phyloP scores from a whole-genome alignment of 1,139 yeast genomes.

The Candida sp. region DNA sequence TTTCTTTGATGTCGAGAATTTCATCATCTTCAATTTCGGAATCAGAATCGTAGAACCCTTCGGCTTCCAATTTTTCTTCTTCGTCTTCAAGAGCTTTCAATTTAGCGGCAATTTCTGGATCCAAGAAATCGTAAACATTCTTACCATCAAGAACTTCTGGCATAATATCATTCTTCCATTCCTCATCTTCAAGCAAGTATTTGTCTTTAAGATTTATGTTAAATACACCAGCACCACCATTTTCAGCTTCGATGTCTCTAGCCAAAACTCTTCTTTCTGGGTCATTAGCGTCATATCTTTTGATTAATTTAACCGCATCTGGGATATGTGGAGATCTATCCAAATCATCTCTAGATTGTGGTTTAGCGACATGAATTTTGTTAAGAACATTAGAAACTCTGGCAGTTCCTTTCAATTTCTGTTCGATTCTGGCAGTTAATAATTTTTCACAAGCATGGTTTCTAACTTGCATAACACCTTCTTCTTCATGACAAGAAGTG shows the following conservation, averaged over 20 bases:
- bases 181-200: conserved; percentile 89
- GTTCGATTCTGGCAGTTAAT: conserved; percentile 93
- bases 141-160: conserved; percentile 96
- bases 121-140: conserved; percentile 96
- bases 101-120: conserved; percentile 91
- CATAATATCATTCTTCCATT: conserved; percentile 97
- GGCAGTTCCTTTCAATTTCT: conserved; percentile 90
- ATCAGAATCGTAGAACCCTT: conserved; percentile 95
- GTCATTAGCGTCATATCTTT: conserved; percentile 73
- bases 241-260: conserved; percentile 86
- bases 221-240: conserved; percentile 99
- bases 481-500: conserved; percentile 92
- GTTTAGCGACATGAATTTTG: conserved; percentile 93
- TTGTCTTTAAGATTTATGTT: conserved; percentile 91
- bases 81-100: conserved; percentile 95
- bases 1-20: conserved; percentile 69
- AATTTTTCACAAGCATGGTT: conserved; percentile 97
- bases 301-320: conserved; percentile 55
- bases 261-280: conserved; percentile 82
- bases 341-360: conserved; percentile 83
- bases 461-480: conserved; percentile 93
- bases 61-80: conserved; percentile 88
- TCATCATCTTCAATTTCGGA: conserved; percentile 66
- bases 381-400: conserved; percentile 87
- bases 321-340: conserved; percentile 82